A percentile compares a stretch with the other conserved stretches of the same genome.
These are phyloP conservation scores for Trichoderma afroharzianum DNA, from an alignment of 2,329 filamentous ascomycete species.

Conservation along the genomic window DNA sequence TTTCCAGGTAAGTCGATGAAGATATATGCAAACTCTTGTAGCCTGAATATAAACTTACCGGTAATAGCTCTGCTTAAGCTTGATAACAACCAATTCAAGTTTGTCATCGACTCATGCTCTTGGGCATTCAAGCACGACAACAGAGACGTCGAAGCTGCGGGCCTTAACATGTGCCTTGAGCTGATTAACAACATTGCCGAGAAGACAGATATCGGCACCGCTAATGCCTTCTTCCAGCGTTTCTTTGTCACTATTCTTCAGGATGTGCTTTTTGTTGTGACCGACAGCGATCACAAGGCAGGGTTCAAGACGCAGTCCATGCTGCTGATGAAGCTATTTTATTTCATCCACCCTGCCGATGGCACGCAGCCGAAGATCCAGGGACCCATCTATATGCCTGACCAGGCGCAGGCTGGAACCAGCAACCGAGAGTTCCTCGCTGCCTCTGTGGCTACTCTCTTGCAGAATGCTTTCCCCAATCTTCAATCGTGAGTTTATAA, in stretches of 20 bases:
- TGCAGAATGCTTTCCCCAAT: conserved; percentile 91
- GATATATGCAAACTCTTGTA: background rate
- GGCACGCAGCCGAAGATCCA: conserved; percentile 76
- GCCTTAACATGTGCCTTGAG: conserved; percentile 96
- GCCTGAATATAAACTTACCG: conserved; percentile 8
- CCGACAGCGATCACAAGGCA: conserved; percentile 96
- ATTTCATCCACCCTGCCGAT: conserved; percentile 76
- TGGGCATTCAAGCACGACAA: conserved; percentile 99
- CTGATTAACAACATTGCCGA: conserved; percentile 97
- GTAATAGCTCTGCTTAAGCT: conserved; percentile 74
- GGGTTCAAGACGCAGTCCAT: conserved; percentile 98
- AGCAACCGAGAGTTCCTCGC: conserved; percentile 87
- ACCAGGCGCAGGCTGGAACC: conserved; percentile 79
- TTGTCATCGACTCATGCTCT: conserved; percentile 98
- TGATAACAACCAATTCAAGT: conserved; percentile 96
- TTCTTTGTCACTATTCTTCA: conserved; percentile 96
- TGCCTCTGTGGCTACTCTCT: conserved; percentile 78
- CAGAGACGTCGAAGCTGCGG: conserved; percentile 92
- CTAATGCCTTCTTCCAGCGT: conserved; percentile 94
- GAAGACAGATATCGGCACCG: conserved; percentile 78
- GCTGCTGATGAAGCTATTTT: conserved; percentile 92
- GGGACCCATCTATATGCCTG: conserved; percentile 81
- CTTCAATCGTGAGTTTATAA: conserved; percentile 69
- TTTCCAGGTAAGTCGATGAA: conserved; percentile 63
- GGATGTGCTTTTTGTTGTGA: conserved; percentile 97